Evolutionary conservation across 768 basidiomycete genomes (phyloP).

Genomic region (Leccinum variicolor): DNA sequence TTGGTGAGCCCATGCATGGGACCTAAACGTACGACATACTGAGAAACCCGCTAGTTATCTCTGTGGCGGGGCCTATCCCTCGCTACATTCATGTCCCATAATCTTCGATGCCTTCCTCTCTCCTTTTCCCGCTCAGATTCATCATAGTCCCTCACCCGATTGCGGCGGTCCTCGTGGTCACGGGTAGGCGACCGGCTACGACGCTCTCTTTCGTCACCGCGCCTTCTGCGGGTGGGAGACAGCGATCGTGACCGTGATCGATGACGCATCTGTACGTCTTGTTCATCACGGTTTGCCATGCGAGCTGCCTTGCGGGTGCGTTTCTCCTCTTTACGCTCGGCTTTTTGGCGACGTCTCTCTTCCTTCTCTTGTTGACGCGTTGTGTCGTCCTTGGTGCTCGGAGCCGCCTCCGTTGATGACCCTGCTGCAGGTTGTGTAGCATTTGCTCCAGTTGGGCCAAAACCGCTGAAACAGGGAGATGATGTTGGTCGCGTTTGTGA

Average conservation of each 20-base stretch:
- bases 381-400: constrained; percentile 30
- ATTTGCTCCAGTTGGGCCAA: constrained; percentile 51
- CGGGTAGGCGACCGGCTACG: constrained; percentile 32
- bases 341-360: constrained; percentile 50
- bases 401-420: constrained; percentile 18
- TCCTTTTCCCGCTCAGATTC: constrained; percentile 26
- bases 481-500: constrained; percentile 2
- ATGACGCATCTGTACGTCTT: constrained; percentile 23
- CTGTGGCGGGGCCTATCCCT: constrained; percentile 34
- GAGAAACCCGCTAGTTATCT: constrained; percentile 13
- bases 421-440: constrained; percentile 20
- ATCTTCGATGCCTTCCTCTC: constrained; percentile 44
- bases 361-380: constrained; percentile 39
- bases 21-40: constrained; percentile 6
- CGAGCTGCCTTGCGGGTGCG: constrained; percentile 52
- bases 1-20: constrained; percentile 5
- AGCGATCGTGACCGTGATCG: constrained; percentile 35
- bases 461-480: constrained; percentile 53
- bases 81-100: constrained; percentile 48
- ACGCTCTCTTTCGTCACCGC: constrained; percentile 15
- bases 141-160: constrained; percentile 25
- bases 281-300: constrained; percentile 34
- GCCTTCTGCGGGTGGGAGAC: constrained; percentile 29
- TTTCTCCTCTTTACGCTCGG: constrained; percentile 58
- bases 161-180: constrained; percentile 17